Percentiles rank a stretch among this genome's conserved stretches.
Evolutionary conservation across 2,329 filamentous ascomycete species (phyloP).

Genomic region (Colletotrichum sp.): DNA sequence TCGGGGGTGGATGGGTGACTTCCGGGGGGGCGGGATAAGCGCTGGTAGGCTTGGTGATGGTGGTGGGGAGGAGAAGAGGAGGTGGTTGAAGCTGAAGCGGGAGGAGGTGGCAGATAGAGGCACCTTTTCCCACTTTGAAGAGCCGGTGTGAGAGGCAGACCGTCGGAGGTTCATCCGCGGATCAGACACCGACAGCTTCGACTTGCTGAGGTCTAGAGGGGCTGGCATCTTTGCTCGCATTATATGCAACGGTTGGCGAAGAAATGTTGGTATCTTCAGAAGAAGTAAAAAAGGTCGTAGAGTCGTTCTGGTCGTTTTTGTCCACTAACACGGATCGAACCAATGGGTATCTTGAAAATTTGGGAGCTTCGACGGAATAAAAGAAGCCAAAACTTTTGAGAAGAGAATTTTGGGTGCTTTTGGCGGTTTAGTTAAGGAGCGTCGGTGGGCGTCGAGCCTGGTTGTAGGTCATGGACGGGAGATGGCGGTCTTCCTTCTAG

Average conservation of each 20-base stretch:
- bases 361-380: not conserved
- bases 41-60: conserved; percentile 74
- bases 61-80: conserved; percentile 70
- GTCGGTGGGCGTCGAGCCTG: conserved; percentile 19
- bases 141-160: conserved; percentile 57
- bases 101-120: conserved; percentile 66
- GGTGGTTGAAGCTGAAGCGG: conserved; percentile 69
- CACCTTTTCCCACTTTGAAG: conserved; percentile 47
- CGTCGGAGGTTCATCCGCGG: conserved; percentile 65
- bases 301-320: conserved; percentile 4
- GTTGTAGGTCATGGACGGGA: conserved; percentile 5
- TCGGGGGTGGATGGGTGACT: conserved; percentile 61
- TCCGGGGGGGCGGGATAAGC: conserved; percentile 68
- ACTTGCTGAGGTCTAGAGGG: conserved; percentile 47
- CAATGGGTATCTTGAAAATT: conserved; percentile 18
- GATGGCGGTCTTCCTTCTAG: conserved; percentile 16
- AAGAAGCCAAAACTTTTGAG: not conserved
- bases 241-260: conserved; percentile 2
- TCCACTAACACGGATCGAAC: not conserved
- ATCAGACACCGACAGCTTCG: conserved; percentile 57
- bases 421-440: conserved; percentile 6
- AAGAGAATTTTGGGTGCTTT: conserved; percentile 6
- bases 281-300: conserved; percentile 16
- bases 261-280: not conserved
- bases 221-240: conserved; percentile 44